These are phyloP conservation scores for Acacia melanoxylon DNA, from an alignment of 306 rosid genomes.

Conservation along the genomic window DNA sequence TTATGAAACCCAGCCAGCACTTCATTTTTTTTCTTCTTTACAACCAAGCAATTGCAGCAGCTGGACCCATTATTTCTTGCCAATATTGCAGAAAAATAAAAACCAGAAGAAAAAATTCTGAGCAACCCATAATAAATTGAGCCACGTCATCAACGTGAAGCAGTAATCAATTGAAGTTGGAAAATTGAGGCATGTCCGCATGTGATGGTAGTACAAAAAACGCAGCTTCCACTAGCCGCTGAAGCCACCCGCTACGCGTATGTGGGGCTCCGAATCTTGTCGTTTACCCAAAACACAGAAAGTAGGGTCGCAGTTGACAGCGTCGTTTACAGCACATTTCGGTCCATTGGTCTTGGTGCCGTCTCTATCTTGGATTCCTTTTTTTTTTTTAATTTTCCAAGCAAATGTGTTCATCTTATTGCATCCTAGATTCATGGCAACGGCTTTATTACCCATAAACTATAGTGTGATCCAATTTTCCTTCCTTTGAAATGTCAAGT, in stretches of 20 bases:
- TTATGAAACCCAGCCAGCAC: not conserved
- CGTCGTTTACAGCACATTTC: constrained; percentile 29
- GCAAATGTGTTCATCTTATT: not conserved
- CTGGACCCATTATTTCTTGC: not conserved
- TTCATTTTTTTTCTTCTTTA: not conserved
- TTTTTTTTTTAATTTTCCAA: not conserved
- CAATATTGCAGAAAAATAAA: not conserved
- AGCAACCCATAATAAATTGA: not conserved
- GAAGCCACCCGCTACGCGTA: constrained; percentile 1
- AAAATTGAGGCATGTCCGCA: constrained; percentile 39
- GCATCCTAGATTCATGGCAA: not conserved
- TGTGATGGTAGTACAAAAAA: constrained; percentile 39
- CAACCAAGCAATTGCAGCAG: not conserved
- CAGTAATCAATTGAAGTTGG: not conserved
- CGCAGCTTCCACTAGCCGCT: constrained; percentile 31
- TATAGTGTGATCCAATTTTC: not conserved
- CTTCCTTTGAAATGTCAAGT: not conserved
- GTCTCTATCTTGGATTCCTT: constrained; percentile 15
- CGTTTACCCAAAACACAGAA: constrained; percentile 30
- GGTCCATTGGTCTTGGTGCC: constrained; percentile 32
- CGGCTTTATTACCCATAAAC: not conserved
- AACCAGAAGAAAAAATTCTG: not conserved
- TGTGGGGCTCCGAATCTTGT: constrained; percentile 57
- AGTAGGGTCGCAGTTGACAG: constrained; percentile 18
- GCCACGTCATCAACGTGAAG: not conserved